Evolutionary conservation across 441 rosid genomes (phyloP).

Genomic region (Arabidopsis lyrata): DNA sequence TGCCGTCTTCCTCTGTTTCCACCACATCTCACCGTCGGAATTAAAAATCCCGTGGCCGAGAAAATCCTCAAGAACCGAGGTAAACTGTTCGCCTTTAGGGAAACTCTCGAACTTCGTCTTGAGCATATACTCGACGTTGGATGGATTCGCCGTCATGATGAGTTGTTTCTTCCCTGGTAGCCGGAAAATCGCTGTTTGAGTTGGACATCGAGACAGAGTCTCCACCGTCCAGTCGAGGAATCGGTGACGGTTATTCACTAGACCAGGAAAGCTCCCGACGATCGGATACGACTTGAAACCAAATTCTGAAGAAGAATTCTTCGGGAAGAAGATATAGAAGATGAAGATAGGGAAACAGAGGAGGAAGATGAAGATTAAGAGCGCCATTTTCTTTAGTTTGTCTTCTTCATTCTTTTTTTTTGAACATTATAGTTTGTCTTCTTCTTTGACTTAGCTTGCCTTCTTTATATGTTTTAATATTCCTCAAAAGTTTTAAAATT

Average conservation of each 20-base stretch:
- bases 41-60: constrained; percentile 74
- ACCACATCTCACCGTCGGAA: constrained; percentile 68
- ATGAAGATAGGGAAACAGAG: constrained; percentile 42
- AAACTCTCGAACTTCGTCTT: constrained; percentile 62
- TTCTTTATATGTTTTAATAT: too few relatives aligned
- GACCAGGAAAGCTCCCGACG: constrained; percentile 56
- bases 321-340: constrained; percentile 33
- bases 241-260: constrained; percentile 48
- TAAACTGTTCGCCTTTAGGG: constrained; percentile 50
- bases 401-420: background rate
- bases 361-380: constrained; percentile 33
- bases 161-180: constrained; percentile 42
- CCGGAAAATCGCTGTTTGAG: constrained; percentile 52
- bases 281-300: constrained; percentile 61
- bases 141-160: constrained; percentile 63
- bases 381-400: constrained; percentile 13
- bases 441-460: too few relatives aligned
- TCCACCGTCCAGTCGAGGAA: constrained; percentile 55
- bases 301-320: constrained; percentile 19
- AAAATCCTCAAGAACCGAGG: constrained; percentile 50
- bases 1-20: constrained; percentile 67
- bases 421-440: too few relatives aligned
- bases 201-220: constrained; percentile 51
- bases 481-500: too few relatives aligned
- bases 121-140: constrained; percentile 68